Base-by-base conservation (phyloP, 192 early-diverging fungal genomes). In the Coemansia sp. region DNA sequence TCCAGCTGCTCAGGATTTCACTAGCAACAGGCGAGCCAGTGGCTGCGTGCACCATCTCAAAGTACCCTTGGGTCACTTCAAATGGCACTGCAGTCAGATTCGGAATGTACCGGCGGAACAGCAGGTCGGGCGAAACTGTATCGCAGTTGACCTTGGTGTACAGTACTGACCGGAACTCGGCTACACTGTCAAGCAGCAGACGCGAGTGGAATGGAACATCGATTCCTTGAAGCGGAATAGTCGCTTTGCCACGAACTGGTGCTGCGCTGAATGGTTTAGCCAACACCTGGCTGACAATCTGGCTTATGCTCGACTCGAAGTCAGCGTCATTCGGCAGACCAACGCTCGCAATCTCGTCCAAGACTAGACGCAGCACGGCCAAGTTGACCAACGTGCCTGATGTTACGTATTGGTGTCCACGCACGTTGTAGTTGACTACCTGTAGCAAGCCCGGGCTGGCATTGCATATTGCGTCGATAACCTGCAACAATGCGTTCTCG, bases 361-460 rank as follows among this genome's bases (percentile, higher is more conserved):
- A 78, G 21, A 93, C 91, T 51, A 83, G 75, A n/a, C 91, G 85
- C 47, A 98, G 84, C 23, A 84, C 85, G n/a, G 93, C 91, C 52
- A 98, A 78, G 75, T 87, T 88, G 57, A 75, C 62, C 57, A 93
- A 73, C 15, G 90, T 84, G 69, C 95, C 95, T 53, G 94, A 89
- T 55, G 91, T 88, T 19, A 98, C 93, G 63, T 96, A 98, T 82
- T 98, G 95, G 79, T 90, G 86, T 76, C 91, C 93, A 67, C 91
- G 90, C 50, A 98, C 91, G 83, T 98, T 98, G 85, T 86, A 95
- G 85, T 98, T 98, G 60, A 96, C 95, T 79, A 98, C 92, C 65
- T 97, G 93, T 57, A 94, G 70, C 37, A 97, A 81, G 45, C 84
- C 87, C n/a, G 79, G 76, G 17, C 87, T 84, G 51, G 82, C 64